Conservation (phyloP, 257 asterid genomes). For the Phtheirospermum japonicum region DNA sequence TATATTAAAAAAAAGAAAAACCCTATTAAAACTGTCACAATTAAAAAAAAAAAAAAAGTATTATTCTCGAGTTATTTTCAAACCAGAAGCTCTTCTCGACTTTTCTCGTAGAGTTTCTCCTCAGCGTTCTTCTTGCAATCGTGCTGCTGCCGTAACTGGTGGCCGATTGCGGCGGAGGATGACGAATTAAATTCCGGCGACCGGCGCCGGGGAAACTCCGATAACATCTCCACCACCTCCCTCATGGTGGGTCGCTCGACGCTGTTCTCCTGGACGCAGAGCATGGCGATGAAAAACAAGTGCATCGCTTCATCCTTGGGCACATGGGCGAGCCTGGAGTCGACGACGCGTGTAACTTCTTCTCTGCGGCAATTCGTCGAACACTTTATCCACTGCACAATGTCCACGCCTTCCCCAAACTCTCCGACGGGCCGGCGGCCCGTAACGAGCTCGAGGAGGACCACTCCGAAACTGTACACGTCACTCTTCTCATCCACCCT, state of each 20-base stretch:
- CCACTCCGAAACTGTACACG: slow-evolving; percentile 47
- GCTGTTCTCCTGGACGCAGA: slow-evolving; percentile 60
- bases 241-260: slow-evolving; percentile 75
- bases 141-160: slow-evolving; percentile 8
- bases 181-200: slow-evolving; percentile 35
- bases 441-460: slow-evolving; percentile 39
- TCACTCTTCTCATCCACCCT: slow-evolving; percentile 44
- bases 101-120: neutral
- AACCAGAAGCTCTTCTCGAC: neutral
- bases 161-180: slow-evolving; percentile 25
- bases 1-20: neutral
- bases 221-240: slow-evolving; percentile 71
- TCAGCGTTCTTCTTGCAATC: neutral
- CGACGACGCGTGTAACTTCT: slow-evolving; percentile 43
- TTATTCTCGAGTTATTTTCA: neutral
- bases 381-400: slow-evolving; percentile 51
- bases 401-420: slow-evolving; percentile 46
- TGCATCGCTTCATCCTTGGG: slow-evolving; percentile 65
- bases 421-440: slow-evolving; percentile 42
- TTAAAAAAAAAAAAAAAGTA: neutral
- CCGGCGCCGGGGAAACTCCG: slow-evolving; percentile 47
- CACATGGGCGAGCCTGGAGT: slow-evolving; percentile 43
- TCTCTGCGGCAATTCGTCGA: slow-evolving; percentile 53
- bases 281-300: slow-evolving; percentile 67
- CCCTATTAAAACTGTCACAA: no score